phyloP scores from a whole-genome alignment of 2,329 filamentous ascomycete species.

The Ophiostoma populinum region DNA sequence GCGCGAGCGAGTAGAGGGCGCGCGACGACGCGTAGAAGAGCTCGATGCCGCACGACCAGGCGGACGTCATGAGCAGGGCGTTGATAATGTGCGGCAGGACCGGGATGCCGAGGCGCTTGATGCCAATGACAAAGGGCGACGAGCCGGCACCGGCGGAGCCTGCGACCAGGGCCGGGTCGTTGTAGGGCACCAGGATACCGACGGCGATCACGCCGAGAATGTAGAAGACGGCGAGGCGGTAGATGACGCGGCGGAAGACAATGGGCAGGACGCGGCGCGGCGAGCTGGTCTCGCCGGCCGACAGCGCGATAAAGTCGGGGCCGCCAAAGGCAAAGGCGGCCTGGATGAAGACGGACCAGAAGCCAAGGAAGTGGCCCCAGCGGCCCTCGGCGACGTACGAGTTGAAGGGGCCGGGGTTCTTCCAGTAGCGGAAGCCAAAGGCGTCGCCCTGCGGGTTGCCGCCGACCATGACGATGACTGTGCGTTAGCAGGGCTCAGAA shows the following conservation, averaged over 20 bases:
- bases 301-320: slow-evolving; percentile 40
- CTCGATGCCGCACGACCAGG: slow-evolving; percentile 44
- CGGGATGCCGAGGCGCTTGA: slow-evolving; percentile 36
- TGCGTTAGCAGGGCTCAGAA: no score
- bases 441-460: slow-evolving; percentile 12
- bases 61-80: slow-evolving; percentile 39
- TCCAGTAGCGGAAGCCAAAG: slow-evolving; percentile 10
- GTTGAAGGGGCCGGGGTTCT: slow-evolving; percentile 25
- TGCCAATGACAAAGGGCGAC: slow-evolving; percentile 32
- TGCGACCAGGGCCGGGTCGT: slow-evolving; percentile 35
- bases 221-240: slow-evolving; percentile 49
- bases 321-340: slow-evolving; percentile 33
- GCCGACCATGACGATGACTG: slow-evolving; percentile 26
- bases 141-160: slow-evolving; percentile 29
- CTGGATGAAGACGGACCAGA: slow-evolving; percentile 24
- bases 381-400: slow-evolving; percentile 20
- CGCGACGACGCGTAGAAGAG: slow-evolving; percentile 45
- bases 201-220: slow-evolving; percentile 45
- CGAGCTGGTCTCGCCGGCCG: slow-evolving; percentile 34
- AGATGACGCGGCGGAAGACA: slow-evolving; percentile 50
- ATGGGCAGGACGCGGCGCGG: slow-evolving; percentile 41
- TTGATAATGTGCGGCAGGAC: slow-evolving; percentile 43
- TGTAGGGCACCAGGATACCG: slow-evolving; percentile 43
- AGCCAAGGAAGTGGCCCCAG: slow-evolving; percentile 24
- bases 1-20: slow-evolving; percentile 39